Evolutionary conservation across 1,139 yeast species (phyloP).

Genomic region (Geotrichum aggregatum): DNA sequence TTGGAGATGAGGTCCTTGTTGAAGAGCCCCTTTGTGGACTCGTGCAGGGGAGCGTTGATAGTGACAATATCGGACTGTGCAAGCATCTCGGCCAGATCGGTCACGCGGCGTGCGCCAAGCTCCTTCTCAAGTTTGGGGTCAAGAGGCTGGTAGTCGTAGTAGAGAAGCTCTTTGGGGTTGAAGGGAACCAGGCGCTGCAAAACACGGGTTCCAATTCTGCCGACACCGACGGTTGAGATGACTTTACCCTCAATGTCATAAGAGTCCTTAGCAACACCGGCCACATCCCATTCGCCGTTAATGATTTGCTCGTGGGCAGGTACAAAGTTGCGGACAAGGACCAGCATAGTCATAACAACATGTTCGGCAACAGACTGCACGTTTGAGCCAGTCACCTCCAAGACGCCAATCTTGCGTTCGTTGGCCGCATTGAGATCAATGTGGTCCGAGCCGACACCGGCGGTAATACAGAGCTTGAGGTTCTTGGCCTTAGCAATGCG

Average conservation of each 20-base stretch:
- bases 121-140: slow-evolving; percentile 56
- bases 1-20: slow-evolving; percentile 63
- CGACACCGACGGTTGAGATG: slow-evolving; percentile 76
- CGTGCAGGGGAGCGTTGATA: slow-evolving; percentile 74
- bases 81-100: slow-evolving; percentile 62
- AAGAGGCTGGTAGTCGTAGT: slow-evolving; percentile 71
- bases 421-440: slow-evolving; percentile 72
- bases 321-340: slow-evolving; percentile 69
- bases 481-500: slow-evolving; percentile 69
- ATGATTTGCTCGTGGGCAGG: slow-evolving; percentile 71
- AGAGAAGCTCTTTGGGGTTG: slow-evolving; percentile 67
- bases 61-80: slow-evolving; percentile 69
- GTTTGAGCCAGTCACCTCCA: slow-evolving; percentile 80
- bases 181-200: slow-evolving; percentile 70
- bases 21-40: slow-evolving; percentile 61
- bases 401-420: slow-evolving; percentile 57
- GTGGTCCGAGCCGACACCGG: slow-evolving; percentile 85
- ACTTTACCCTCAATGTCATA: slow-evolving; percentile 75
- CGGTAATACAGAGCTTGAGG: slow-evolving; percentile 68
- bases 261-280: slow-evolving; percentile 68
- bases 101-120: slow-evolving; percentile 59
- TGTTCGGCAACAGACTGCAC: slow-evolving; percentile 81
- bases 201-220: slow-evolving; percentile 76
- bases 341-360: slow-evolving; percentile 68
- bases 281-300: slow-evolving; percentile 69